Percentiles rank a stretch among this genome's conserved stretches.
phyloP scores from a whole-genome alignment of 163 green algal species.

The Prototheca cutis region DNA sequence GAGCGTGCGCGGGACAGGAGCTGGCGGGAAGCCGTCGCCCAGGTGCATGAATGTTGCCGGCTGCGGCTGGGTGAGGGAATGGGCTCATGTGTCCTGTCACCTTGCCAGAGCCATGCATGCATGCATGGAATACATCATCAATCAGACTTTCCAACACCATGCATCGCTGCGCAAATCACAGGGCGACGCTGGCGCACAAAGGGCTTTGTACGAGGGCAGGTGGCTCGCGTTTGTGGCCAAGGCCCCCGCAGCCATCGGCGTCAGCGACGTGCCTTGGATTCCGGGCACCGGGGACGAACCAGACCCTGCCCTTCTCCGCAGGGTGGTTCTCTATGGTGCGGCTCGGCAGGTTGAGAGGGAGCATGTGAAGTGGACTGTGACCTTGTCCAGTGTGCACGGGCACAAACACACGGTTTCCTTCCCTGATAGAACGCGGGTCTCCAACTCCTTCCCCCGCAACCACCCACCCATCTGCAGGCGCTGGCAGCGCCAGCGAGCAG shows the following conservation, averaged over 20 bases:
- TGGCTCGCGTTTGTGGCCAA: conserved; percentile 17
- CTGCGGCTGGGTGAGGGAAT: no score
- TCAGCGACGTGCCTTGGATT: conserved; percentile 24
- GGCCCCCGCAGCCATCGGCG: conserved; percentile 2
- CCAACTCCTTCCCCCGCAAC: not conserved
- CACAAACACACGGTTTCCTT: no score
- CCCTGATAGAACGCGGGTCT: no score
- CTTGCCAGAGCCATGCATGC: no score
- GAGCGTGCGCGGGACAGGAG: conserved; percentile 45
- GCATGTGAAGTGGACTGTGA: no score
- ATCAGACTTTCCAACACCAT: no score
- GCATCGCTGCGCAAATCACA: no score
- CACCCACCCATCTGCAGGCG: not conserved
- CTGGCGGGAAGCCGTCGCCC: conserved; percentile 43
- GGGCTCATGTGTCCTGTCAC: no score
- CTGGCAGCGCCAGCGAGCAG: conserved; percentile 5
- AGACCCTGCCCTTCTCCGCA: not conserved
- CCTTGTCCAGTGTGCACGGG: not conserved
- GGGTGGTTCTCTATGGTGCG: not conserved
- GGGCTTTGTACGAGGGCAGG: conserved; percentile 22
- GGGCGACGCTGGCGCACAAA: conserved; percentile 7
- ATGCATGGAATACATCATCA: no score
- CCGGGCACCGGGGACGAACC: not conserved
- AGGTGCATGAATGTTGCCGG: conserved; percentile 1
- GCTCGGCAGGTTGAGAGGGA: no score